Evolutionary conservation across 257 asterid species (phyloP).

Genomic region (Apocynum venetum): DNA sequence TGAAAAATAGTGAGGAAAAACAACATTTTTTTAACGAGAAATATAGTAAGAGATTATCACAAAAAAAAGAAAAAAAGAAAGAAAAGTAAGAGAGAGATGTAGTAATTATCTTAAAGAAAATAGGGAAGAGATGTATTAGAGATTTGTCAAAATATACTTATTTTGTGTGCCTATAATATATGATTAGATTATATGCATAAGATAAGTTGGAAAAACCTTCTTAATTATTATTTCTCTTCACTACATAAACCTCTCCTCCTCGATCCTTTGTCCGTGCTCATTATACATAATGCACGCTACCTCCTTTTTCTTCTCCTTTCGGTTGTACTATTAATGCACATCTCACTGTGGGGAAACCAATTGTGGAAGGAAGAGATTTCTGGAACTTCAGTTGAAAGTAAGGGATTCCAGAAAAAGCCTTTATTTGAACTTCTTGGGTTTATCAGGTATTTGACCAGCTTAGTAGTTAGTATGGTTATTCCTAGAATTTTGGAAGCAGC

Average conservation of each 20-base stretch:
- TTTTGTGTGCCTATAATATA: too few relatives aligned
- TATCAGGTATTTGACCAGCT: slow-evolving; percentile 20
- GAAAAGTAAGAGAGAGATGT: too few relatives aligned
- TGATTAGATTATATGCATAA: too few relatives aligned
- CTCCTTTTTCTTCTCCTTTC: background rate
- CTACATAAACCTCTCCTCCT: background rate
- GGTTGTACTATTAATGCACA: background rate
- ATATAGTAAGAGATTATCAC: too few relatives aligned
- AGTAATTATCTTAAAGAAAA: too few relatives aligned
- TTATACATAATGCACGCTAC: background rate
- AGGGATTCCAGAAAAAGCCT: slow-evolving; percentile 35
- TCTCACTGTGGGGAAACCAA: background rate
- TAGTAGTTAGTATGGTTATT: slow-evolving; percentile 12
- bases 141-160: too few relatives aligned
- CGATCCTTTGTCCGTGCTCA: background rate
- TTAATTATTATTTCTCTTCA: background rate
- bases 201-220: too few relatives aligned
- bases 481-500: slow-evolving; percentile 5
- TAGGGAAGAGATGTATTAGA: too few relatives aligned
- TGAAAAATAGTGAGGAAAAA: too few relatives aligned
- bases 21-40: too few relatives aligned
- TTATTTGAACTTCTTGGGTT: slow-evolving; percentile 17
- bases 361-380: slow-evolving; percentile 45
- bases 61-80: too few relatives aligned
- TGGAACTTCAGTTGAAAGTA: slow-evolving; percentile 43